A percentile compares a stretch with the other conserved stretches of the same genome.
Evolutionary conservation across 1,139 yeast genomes (phyloP).

Genomic region (Saccharomyces pastorianus): DNA sequence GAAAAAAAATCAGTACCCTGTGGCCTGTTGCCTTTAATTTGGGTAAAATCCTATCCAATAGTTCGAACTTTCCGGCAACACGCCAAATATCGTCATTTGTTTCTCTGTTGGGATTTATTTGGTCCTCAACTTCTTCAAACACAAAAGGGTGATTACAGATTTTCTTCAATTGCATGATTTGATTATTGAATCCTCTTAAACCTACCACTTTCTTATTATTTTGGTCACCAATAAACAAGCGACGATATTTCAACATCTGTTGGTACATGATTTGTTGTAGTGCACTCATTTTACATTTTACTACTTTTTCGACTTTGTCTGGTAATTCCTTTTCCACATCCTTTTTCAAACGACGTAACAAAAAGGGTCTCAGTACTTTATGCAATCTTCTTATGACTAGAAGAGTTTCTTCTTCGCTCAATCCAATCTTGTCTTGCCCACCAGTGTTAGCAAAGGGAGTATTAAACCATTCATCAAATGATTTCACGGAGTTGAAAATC

Average conservation of each 20-base stretch:
- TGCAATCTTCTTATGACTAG: constrained; percentile 92
- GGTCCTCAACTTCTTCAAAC: constrained; percentile 88
- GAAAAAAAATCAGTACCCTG: constrained; percentile 75
- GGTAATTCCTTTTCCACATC: constrained; percentile 97
- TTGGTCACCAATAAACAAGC: constrained; percentile 53
- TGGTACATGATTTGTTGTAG: constrained; percentile 73
- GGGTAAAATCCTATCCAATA: constrained; percentile 65
- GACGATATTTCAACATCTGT: constrained; percentile 67
- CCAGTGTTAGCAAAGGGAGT: constrained; percentile 82
- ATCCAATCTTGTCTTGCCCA: constrained; percentile 67
- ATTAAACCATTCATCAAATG: constrained; percentile 85
- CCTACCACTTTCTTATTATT: constrained; percentile 42
- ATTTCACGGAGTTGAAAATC: constrained; percentile 72
- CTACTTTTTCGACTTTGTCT: constrained; percentile 87
- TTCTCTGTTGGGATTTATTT: constrained; percentile 66
- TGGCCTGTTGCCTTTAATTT: constrained; percentile 70
- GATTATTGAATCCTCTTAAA: constrained; percentile 80
- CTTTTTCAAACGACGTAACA: constrained; percentile 86
- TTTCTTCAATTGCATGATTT: constrained; percentile 91
- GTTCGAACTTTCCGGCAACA: constrained; percentile 68
- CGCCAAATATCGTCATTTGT: constrained; percentile 67
- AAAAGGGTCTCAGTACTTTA: constrained; percentile 89
- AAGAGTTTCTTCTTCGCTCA: constrained; percentile 87
- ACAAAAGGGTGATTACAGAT: constrained; percentile 97
- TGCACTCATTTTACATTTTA: constrained; percentile 90